These are phyloP conservation scores for Suillus lakei DNA, from an alignment of 768 basidiomycete species.

Conservation along the genomic window DNA sequence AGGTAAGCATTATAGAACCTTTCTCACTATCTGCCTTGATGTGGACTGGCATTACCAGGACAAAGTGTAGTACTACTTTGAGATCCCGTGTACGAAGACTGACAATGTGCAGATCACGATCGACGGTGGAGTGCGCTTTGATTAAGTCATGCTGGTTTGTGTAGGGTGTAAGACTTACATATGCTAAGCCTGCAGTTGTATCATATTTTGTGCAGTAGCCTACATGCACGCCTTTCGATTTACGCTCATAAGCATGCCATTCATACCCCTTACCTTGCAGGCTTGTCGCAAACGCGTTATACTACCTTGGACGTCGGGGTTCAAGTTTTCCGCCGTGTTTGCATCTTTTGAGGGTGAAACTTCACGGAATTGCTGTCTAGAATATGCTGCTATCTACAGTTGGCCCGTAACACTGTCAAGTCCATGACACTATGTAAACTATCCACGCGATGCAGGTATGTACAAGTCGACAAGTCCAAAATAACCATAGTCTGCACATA, in stretches of 20 bases:
- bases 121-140: conserved; percentile 7
- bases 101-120: conserved; percentile 6
- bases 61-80: background rate
- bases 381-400: background rate
- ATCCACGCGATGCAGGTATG: background rate
- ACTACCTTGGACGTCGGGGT: background rate
- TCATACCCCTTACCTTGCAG: background rate
- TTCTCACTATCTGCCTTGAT: background rate
- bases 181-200: background rate
- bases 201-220: background rate
- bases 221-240: background rate
- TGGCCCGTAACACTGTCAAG: background rate
- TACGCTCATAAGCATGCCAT: background rate
- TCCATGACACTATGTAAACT: background rate
- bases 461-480: background rate
- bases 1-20: conserved; percentile 17
- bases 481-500: background rate
- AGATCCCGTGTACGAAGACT: background rate
- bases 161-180: too few relatives aligned
- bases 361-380: background rate
- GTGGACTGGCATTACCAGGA: background rate
- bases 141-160: background rate
- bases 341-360: background rate
- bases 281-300: background rate
- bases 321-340: background rate